Base-by-base conservation (phyloP, 2,329 filamentous ascomycete species). In the Venturia aucupariae region DNA sequence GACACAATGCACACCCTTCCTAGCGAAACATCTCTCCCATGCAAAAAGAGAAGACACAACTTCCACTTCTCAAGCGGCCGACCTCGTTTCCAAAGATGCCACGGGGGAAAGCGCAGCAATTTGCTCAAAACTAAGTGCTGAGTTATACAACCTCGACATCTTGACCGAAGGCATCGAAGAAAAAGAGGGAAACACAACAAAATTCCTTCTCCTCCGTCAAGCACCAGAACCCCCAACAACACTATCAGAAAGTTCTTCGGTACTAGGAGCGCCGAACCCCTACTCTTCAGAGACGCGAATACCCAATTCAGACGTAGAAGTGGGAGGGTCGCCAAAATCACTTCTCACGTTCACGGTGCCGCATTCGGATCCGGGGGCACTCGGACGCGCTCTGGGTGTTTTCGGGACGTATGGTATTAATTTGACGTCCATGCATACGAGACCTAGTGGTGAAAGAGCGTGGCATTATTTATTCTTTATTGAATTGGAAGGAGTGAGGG, bases 391-490 rank as follows among this genome's bases (percentile, higher is more conserved):
- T 38, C 79, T 97, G 65, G 83, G 87, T 61, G 90, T 90, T 64
- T 97, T 97, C 77, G 86, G 86, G 67, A 79, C 79, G 8, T 82
- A 84, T 68, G 82, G 82, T 5, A 80, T 97, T 65, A 96, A 97
- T 73, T 78, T 97, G 69, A 97, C 92, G 38, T 93, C 88, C 74
- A 96, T 97, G 75, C 92, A 92, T 73, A 92, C 90, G 68, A 79
- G 93, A 68, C 93, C 93, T 5, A 92, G 90, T 70, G 83, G 89
- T 64, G 79, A 83, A 46, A 78, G 80, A 69, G 85, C 89, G 24
- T 97, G 96, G 84, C 87, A 95, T 73, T 97, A 97, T 77, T 84
- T 97, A 44, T 97, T 97, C 78, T 92, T 97, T 72, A 87, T 97
- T 38, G 93, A 97, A 79, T 92, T 96, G 70, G 84, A 89, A 73